Conservation (phyloP, 179 eudicot species). For the Carnegiea gigantea region DNA sequence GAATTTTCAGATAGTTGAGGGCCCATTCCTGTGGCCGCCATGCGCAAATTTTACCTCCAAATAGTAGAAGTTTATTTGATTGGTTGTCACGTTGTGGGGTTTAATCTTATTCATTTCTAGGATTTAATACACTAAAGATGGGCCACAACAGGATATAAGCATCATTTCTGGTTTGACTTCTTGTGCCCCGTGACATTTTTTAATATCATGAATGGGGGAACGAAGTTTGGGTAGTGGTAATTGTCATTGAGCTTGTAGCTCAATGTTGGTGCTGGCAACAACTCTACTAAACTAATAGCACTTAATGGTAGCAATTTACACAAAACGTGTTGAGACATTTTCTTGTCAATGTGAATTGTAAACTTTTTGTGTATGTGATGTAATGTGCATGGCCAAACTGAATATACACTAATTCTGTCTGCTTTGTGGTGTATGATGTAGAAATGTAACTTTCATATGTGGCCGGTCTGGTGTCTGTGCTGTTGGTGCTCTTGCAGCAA, state of each 20-base stretch:
- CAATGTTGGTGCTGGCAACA: background rate
- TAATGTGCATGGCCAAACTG: background rate
- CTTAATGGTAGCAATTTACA: background rate
- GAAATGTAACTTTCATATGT: slow-evolving; percentile 69
- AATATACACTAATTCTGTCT: slow-evolving; percentile 7
- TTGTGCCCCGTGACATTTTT: background rate
- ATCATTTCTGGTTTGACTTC: background rate
- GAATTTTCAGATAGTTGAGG: background rate
- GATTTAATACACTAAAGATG: background rate
- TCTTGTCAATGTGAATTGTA: background rate
- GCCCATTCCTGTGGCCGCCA: background rate
- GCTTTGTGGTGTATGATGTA: slow-evolving; percentile 20
- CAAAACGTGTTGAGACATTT: background rate
- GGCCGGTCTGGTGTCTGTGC: slow-evolving; percentile 88
- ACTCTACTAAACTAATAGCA: background rate
- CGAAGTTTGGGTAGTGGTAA: background rate
- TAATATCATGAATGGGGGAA: background rate
- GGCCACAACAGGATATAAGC: background rate
- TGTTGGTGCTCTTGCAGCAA: slow-evolving; percentile 75
- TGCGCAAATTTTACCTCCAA: background rate
- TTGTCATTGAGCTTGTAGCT: background rate
- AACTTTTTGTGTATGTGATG: background rate
- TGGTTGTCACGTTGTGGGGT: background rate
- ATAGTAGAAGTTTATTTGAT: background rate
- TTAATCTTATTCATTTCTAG: background rate